Conservation (phyloP, 257 asterid species). For the Gentiana straminea region DNA sequence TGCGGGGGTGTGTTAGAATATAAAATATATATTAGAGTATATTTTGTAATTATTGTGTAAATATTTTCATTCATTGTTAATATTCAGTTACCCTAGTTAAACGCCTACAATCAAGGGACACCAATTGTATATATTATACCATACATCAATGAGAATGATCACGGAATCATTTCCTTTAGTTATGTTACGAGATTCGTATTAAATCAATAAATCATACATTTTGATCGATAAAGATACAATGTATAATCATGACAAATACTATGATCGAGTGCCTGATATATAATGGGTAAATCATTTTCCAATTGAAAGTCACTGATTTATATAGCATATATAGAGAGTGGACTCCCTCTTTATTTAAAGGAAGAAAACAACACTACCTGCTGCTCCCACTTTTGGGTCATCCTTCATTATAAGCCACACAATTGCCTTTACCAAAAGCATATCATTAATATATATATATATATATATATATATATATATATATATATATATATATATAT, state of each 20-base stretch:
- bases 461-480: too few species aligned
- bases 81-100: too few species aligned
- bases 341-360: not conserved
- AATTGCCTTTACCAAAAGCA: not conserved
- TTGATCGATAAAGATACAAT: not conserved
- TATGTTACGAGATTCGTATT: not conserved
- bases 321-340: not conserved
- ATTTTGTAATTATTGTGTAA: too few species aligned
- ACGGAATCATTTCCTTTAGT: too few species aligned
- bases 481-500: too few species aligned
- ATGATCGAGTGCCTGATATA: not conserved
- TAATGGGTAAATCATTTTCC: not conserved
- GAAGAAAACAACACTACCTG: not conserved
- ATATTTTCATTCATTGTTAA: too few species aligned
- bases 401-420: not conserved
- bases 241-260: not conserved
- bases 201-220: not conserved
- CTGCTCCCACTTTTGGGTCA: not conserved
- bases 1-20: too few species aligned
- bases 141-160: too few species aligned
- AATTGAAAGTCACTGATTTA: not conserved
- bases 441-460: not conserved
- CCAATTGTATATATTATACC: not conserved
- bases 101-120: not conserved
- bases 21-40: too few species aligned